Base-by-base conservation (phyloP, 495 filamentous ascomycete species). In the Podospora comata region DNA sequence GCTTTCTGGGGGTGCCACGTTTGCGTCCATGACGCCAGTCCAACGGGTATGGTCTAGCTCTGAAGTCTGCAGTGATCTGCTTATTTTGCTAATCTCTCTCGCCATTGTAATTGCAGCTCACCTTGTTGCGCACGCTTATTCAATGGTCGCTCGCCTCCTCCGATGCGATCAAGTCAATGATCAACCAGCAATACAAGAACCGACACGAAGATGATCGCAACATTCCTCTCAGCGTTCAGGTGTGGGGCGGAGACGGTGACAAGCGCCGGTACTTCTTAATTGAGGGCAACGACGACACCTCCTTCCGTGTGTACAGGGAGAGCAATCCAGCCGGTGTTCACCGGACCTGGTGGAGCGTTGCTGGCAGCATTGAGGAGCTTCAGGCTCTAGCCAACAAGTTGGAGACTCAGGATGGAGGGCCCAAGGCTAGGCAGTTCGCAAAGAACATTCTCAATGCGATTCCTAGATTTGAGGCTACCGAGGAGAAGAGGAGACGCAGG, bases 251-350 rank as follows among this genome's bases (percentile, higher is more conserved):
- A 27, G 95, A 99, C 77, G 91, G 91, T 65, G 85, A 96, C 68
- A 96, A 96, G 80, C 88, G 96, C 34, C 85, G 92, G 65, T 98
- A 97, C 79, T 99, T 90, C 85, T 84, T 99, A 39, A 88, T 98
- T 66, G 95, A 98, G 77, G 95, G 95, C 34, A 88, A 90, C 72
- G 94, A 98, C 74, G 96, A 99, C 77, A 98, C 95, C 5, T 82
- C 89, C 63, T 98, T 98, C 76, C 85, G 95, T 56, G 85, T 99
- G n/a, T 99, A 98, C 76, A 84, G 96, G 54, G 95, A 99, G 79
- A 94, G 92, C 77, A 96, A 95, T 71, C 91, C 93, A 5, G 86
- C 86, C 0, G 82, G 90, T 54, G 88, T 92, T 68, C 85, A 90
- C 65, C 85, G 89, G 68, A 91, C 89, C 20, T 99, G 96, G 96